These are phyloP conservation scores for Apium graveolens DNA, from an alignment of 129 eudicot species.

Conservation along the genomic window DNA sequence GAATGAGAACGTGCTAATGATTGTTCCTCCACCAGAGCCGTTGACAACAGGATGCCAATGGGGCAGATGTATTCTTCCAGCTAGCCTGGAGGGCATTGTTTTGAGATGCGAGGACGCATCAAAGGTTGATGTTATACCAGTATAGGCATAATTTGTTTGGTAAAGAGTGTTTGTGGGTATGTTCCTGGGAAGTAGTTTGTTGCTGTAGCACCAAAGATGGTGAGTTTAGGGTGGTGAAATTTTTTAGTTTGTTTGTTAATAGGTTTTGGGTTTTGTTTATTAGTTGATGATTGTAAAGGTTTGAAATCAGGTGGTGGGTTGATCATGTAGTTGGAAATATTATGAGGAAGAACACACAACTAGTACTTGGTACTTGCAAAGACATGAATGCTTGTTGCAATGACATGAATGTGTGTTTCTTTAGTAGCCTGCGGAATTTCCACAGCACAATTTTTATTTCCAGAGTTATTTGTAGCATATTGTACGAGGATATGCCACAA, in stretches of 20 bases:
- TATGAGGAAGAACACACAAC: background rate
- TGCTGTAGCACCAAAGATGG: slow-evolving; percentile 12
- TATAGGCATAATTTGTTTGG: slow-evolving; percentile 21
- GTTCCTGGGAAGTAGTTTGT: slow-evolving; percentile 15
- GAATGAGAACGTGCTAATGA: slow-evolving; percentile 78
- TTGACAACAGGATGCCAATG: slow-evolving; percentile 79
- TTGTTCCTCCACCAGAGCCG: slow-evolving; percentile 64
- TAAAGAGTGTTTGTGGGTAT: background rate
- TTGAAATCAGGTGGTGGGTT: slow-evolving; percentile 9
- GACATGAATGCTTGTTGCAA: background rate
- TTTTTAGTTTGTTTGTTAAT: slow-evolving; percentile 22
- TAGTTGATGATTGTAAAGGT: background rate
- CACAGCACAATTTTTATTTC: too few relatives aligned
- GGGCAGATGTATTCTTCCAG: slow-evolving; percentile 59
- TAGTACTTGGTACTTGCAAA: background rate
- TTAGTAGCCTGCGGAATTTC: background rate
- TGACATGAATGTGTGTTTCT: background rate
- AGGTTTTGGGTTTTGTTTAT: slow-evolving; percentile 15
- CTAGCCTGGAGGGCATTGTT: slow-evolving; percentile 61
- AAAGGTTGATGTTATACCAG: slow-evolving; percentile 66
- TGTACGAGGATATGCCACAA: too few relatives aligned
- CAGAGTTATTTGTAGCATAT: too few relatives aligned
- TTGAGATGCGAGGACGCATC: slow-evolving; percentile 79
- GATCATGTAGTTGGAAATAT: slow-evolving; percentile 6
- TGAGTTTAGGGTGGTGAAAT: background rate